Base-by-base conservation (phyloP, 495 filamentous ascomycete species). In the Penicillium odoratum region DNA sequence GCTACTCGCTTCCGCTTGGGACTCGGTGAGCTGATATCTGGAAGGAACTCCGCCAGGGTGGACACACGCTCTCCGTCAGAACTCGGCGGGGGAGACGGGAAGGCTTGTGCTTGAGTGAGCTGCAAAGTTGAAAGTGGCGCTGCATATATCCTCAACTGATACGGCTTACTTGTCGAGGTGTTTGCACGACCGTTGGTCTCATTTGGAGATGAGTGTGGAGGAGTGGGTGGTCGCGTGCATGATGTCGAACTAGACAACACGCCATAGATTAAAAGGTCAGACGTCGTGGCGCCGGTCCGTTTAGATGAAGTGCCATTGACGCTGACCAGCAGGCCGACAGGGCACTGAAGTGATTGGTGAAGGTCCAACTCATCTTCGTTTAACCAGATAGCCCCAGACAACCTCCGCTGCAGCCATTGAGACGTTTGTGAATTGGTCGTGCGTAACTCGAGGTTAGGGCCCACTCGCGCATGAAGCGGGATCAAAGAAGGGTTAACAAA, bases 251-350 rank as follows among this genome's bases (percentile, higher is more conserved):
- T 69, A 9, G 72, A 75, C 43, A 79, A 42, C 11, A 77, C 64
- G 38, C 75, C 83, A 52, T 86, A 85, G 26, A 88, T 69, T 25
- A 88, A 63, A 7, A 88, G 56, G 53, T 86, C 83, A 10, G 84
- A 81, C 4, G 78, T 68, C 13, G 61, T 52, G 10, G 70, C 56
- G 6, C 54, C 61, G 8, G 65, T 57, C 46, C 53, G 52, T 47
- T 63, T 69, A 28, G 54, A 50, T 15, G 56, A 54, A 16, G 51
- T 58, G n/a, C 58, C 60, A 13, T 69, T 62, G 16, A 77, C 67
- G 34, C 63, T 61, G 18, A 79, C 49, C 26, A 79, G 69, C 36
- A 79, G 62, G 13, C 71, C 77, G 34, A 74, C 72, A 5, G 77
- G 75, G 18, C 75, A 77, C 51, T 77, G 77, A 3, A 77, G 26